Conservation (phyloP, 305 asterid genomes). For the Striga hermonthica region DNA sequence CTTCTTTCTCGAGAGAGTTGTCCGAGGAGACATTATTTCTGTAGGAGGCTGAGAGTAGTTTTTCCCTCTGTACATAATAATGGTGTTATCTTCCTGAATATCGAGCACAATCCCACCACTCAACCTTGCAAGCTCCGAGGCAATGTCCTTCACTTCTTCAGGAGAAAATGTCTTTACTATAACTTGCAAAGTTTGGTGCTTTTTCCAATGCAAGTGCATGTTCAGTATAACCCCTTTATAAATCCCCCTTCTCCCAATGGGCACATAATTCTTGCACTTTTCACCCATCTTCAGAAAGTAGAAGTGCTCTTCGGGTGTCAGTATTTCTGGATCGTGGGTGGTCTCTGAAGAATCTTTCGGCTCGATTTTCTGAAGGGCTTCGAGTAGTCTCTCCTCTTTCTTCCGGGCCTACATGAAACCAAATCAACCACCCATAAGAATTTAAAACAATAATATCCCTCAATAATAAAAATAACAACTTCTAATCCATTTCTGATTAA, state of each 20-base stretch:
- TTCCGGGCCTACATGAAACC: constrained; percentile 56
- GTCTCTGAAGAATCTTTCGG: constrained; percentile 76
- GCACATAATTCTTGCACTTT: constrained; percentile 90
- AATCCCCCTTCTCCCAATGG: constrained; percentile 90
- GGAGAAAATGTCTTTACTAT: constrained; percentile 85
- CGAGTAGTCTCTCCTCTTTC: constrained; percentile 69
- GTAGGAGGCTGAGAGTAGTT: constrained; percentile 93
- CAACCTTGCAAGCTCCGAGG: constrained; percentile 86
- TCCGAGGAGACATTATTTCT: constrained; percentile 90
- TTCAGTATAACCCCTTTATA: constrained; percentile 91
- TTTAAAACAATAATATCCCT: constrained; percentile 8
- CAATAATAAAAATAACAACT: neutral
- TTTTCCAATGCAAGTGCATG: constrained; percentile 99
- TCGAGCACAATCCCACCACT: constrained; percentile 96
- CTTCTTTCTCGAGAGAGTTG: constrained; percentile 87
- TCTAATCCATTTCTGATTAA: neutral
- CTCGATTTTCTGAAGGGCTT: constrained; percentile 71
- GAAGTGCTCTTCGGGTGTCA: constrained; percentile 97
- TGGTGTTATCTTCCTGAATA: constrained; percentile 69
- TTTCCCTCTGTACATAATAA: constrained; percentile 93
- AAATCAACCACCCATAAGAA: constrained; percentile 25
- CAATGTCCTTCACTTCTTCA: constrained; percentile 83
- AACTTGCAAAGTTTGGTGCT: constrained; percentile 86
- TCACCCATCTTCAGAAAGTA: constrained; percentile 91
- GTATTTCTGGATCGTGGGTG: constrained; percentile 87